phyloP scores from a whole-genome alignment of 2,329 filamentous ascomycete species.

The Neonectria coccinea region DNA sequence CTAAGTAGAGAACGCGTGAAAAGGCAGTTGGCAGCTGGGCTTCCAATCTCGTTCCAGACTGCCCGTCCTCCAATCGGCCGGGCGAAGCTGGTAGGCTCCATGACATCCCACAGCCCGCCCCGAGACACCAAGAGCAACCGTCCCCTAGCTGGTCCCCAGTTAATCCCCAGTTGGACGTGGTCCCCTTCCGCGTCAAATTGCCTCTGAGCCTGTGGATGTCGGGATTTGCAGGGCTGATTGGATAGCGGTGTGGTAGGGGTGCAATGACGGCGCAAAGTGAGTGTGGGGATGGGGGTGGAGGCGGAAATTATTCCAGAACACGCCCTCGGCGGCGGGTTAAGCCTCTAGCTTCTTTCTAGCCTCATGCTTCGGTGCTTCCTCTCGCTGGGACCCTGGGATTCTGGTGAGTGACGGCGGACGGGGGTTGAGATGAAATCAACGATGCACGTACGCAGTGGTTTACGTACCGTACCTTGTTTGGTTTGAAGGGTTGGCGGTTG shows the following conservation, averaged over 20 bases:
- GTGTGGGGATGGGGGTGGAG: constrained; percentile 37
- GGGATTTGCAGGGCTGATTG: constrained; percentile 45
- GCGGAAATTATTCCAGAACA: constrained; percentile 46
- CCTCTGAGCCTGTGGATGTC: constrained; percentile 16
- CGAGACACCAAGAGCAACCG: neutral
- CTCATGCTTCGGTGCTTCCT: constrained; percentile 20
- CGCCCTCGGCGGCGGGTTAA: constrained; percentile 23
- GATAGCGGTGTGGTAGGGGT: constrained; percentile 40
- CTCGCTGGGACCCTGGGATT: constrained; percentile 3
- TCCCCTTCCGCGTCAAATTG: constrained; percentile 34
- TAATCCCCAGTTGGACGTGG: neutral
- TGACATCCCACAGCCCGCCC: constrained; percentile 3
- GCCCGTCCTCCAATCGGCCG: constrained; percentile 37
- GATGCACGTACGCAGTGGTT: neutral
- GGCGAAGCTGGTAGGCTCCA: constrained; percentile 30
- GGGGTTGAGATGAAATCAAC: neutral
- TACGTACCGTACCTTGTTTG: neutral
- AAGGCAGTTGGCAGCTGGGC: constrained; percentile 12
- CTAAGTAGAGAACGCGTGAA: constrained; percentile 13
- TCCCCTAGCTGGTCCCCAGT: neutral
- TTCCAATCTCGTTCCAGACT: constrained; percentile 31
- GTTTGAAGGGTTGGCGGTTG: neutral
- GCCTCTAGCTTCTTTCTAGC: constrained; percentile 32
- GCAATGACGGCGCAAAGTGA: constrained; percentile 33
- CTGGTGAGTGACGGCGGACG: constrained; percentile 13